Evolutionary conservation across 768 basidiomycete species (phyloP).

Genomic region (Boletus fagicola): DNA sequence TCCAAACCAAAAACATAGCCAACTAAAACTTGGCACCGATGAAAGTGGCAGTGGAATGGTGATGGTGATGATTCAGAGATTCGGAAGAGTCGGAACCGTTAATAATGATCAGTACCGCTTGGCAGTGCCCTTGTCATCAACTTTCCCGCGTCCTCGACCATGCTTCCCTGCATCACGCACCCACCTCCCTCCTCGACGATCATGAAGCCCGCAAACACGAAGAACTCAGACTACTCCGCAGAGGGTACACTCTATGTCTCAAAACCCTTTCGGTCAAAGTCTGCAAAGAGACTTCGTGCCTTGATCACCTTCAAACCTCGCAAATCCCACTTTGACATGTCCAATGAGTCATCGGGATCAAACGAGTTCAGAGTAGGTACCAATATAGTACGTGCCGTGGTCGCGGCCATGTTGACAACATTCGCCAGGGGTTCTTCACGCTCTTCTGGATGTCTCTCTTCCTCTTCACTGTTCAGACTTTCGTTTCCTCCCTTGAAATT

Average conservation of each 20-base stretch:
- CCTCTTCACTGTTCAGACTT: conserved; percentile 75
- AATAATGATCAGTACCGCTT: neutral
- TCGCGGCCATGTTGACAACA: conserved; percentile 3
- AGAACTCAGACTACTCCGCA: conserved; percentile 40
- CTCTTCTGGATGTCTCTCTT: conserved; percentile 93
- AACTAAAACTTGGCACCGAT: neutral
- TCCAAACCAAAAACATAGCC: neutral
- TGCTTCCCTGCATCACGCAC: conserved; percentile 8
- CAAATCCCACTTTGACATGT: conserved; percentile 80
- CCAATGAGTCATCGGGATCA: conserved; percentile 64
- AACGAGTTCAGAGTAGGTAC: conserved; percentile 79
- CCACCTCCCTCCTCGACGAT: neutral
- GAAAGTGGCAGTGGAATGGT: neutral
- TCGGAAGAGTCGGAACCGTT: neutral
- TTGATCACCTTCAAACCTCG: conserved; percentile 85
- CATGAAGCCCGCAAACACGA: conserved; percentile 16
- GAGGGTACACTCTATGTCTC: conserved; percentile 73
- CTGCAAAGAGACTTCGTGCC: conserved; percentile 76
- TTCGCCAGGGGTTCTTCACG: conserved; percentile 80
- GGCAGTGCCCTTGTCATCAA: conserved; percentile 6
- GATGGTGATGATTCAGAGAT: neutral
- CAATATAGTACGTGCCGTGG: conserved; percentile 1
- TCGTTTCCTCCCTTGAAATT: conserved; percentile 72
- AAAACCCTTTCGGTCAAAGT: conserved; percentile 69
- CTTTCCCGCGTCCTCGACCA: conserved; percentile 8